phyloP scores from a whole-genome alignment of 805 yeast genomes.

The Tetrapisispora taiwanensis region DNA sequence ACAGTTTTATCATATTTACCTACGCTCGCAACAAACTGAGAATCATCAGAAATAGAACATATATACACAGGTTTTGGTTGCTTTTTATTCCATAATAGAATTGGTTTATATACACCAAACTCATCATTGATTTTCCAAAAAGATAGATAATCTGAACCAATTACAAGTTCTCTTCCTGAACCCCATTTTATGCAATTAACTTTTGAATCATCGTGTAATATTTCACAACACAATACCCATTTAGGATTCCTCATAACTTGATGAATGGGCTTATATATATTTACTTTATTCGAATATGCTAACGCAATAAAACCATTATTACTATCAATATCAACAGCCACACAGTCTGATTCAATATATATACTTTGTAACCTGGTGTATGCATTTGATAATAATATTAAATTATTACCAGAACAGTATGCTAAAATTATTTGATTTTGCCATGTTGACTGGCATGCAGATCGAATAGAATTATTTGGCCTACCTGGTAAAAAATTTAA shows the following conservation, averaged over 20 bases:
- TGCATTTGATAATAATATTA: conserved; percentile 52
- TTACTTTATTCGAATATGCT: conserved; percentile 35
- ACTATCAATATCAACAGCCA: conserved; percentile 53
- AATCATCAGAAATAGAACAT: conserved; percentile 55
- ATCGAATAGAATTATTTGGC: conserved; percentile 48
- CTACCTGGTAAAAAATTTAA: conserved; percentile 77
- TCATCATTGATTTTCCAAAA: conserved; percentile 44
- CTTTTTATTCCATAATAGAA: conserved; percentile 30
- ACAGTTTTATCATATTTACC: conserved; percentile 56
- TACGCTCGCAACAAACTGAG: conserved; percentile 54
- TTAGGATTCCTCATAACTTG: conserved; percentile 33
- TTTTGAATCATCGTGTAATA: conserved; percentile 25
- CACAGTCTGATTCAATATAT: conserved; percentile 57
- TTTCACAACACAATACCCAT: conserved; percentile 36
- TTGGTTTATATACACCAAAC: conserved; percentile 32
- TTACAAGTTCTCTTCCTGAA: conserved; percentile 40
- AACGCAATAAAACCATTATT: conserved; percentile 54
- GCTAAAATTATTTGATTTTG: conserved; percentile 50
- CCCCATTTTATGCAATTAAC: conserved; percentile 50
- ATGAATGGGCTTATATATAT: conserved; percentile 48
- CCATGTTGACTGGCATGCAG: conserved; percentile 58
- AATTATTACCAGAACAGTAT: conserved; percentile 82
- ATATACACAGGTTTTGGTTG: conserved; percentile 55
- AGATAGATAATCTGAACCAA: conserved; percentile 47
- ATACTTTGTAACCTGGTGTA: conserved; percentile 61